Evolutionary conservation across 169 alveolate species (phyloP), one percentile per base, ranked within the genome.

Genomic region (Plasmodium adleri): DNA sequence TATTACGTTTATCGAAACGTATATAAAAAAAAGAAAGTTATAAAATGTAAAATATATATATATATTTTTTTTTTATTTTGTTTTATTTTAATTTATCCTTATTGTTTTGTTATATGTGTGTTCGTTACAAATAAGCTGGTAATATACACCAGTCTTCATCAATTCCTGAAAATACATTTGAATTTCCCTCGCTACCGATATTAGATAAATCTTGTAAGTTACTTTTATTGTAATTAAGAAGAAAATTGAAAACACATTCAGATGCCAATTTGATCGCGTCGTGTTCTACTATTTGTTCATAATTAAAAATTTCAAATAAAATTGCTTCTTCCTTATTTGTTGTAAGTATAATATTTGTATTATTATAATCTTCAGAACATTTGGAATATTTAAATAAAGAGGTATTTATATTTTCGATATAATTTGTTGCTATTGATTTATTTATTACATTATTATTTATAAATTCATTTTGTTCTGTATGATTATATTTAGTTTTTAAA

Each of bases 131-230:
- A 45, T 76, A 76, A 24, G 88, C 75, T 17, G 88, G 88, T 6
- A 76, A 59, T 22, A 76, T 76, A 43, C 68, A 63, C 88, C 88
- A 76, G 52, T 76, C 88, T 9, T 50, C 88, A 17, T 76, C 88
- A 39, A 47, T 15, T 1, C 58, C 47, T 10, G 88, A 47, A 12
- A 76, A 63, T 9, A 20, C 17, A 15, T 76, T 76, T 13, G 88
- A 76, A 39, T 28, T 47, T 1, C 50, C 59, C 8, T 63, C 59
- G 20, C 76, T 76, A 13, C 68, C n/a, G 5, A 47, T 54, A 0
- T 56, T 63, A 7, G 88, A 76, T 1, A 70, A 45, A 50, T 64
- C 70, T 15, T 76, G 88, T 1, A 62, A 47, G 20, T 24, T 56
- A 1, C 43, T 54, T 60, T 74, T 74, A 47, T 76, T 43, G 6